These are phyloP conservation scores for Teratosphaeria epicoccoides DNA, from an alignment of 2,329 filamentous ascomycete genomes.

Conservation along the genomic window DNA sequence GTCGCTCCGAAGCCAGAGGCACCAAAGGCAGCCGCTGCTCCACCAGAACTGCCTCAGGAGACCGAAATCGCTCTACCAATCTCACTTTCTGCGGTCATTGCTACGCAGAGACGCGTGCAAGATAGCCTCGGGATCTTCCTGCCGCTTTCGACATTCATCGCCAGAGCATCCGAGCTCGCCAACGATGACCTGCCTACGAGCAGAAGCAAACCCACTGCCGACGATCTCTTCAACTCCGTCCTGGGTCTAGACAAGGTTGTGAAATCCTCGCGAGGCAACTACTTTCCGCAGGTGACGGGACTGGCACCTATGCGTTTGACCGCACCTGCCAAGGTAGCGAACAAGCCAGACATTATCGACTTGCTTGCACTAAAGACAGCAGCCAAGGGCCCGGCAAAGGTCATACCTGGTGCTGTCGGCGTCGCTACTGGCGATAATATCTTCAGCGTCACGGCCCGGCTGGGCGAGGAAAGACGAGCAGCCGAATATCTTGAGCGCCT, in stretches of 20 bases:
- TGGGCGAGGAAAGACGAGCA: slow-evolving; percentile 71
- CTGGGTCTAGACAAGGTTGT: slow-evolving; percentile 55
- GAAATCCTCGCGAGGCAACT: slow-evolving; percentile 50
- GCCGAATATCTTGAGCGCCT: slow-evolving; percentile 74
- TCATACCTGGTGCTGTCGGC: slow-evolving; percentile 17
- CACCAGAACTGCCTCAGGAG: slow-evolving; percentile 35
- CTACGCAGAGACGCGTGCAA: slow-evolving; percentile 71
- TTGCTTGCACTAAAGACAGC: slow-evolving; percentile 49
- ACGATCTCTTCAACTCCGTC: slow-evolving; percentile 83
- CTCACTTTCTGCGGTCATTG: slow-evolving; percentile 66
- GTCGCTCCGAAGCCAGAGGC: slow-evolving; percentile 28
- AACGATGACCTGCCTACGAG: slow-evolving; percentile 73
- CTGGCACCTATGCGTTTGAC: slow-evolving; percentile 38
- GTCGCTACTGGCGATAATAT: slow-evolving; percentile 52
- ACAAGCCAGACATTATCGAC: slow-evolving; percentile 70
- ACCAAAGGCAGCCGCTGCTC: slow-evolving; percentile 35
- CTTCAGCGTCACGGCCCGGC: slow-evolving; percentile 71
- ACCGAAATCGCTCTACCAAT: slow-evolving; percentile 61
- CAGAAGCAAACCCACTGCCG: slow-evolving; percentile 54
- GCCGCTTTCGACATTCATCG: slow-evolving; percentile 77
- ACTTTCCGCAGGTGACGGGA: slow-evolving; percentile 58
- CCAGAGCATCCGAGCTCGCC: slow-evolving; percentile 72
- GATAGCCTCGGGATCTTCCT: slow-evolving; percentile 67
- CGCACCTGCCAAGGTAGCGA: slow-evolving; percentile 18
- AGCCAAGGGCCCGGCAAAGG: slow-evolving; percentile 17